phyloP scores from a whole-genome alignment of 2,329 filamentous ascomycete genomes.

The Penicillium vulpinum region DNA sequence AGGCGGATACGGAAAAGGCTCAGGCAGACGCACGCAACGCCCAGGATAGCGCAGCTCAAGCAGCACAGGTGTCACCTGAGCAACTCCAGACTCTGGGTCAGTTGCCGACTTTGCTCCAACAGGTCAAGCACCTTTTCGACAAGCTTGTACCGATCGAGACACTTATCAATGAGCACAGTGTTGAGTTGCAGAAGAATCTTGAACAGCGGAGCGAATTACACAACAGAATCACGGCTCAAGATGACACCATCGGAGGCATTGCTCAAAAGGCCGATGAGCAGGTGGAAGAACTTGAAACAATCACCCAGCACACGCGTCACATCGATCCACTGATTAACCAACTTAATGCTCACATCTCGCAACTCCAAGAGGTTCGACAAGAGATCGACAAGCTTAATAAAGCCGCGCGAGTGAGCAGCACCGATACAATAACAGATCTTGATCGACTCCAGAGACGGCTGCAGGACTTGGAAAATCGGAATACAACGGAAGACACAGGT shows the following conservation, averaged over 20 bases:
- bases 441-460: neutral
- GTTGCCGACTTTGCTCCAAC: neutral
- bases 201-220: neutral
- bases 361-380: neutral
- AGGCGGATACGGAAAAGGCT: neutral
- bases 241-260: neutral
- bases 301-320: neutral
- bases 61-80: neutral
- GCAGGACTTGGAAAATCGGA: too few relatives aligned
- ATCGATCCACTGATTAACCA: conserved; percentile 5
- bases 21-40: neutral
- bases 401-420: neutral
- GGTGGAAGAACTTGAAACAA: conserved; percentile 7
- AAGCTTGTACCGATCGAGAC: neutral
- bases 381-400: neutral
- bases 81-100: neutral
- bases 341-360: neutral
- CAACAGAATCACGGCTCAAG: neutral
- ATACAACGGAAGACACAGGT: too few relatives aligned
- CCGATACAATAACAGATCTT: neutral
- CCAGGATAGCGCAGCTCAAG: neutral
- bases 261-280: neutral
- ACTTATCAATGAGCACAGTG: neutral
- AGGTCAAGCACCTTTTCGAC: neutral
- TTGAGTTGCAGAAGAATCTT: neutral